A percentile compares a stretch with the other conserved stretches of the same genome.
Conservation (phyloP, 169 alveolate genomes). For the Plasmodium malariae region DNA sequence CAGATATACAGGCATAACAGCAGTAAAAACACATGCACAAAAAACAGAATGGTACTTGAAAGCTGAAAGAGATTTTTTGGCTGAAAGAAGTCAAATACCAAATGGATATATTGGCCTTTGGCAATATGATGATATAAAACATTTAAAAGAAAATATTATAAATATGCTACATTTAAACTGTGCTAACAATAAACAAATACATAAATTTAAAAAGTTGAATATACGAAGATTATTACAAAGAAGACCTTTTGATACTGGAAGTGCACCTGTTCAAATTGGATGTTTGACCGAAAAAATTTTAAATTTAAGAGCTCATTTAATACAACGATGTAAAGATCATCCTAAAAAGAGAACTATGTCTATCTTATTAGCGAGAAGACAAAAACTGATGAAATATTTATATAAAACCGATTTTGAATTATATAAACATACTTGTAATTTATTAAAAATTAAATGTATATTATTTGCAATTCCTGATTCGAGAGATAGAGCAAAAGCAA, state of each 20-base stretch:
- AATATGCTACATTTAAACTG: constrained; percentile 83
- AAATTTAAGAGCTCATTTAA: constrained; percentile 88
- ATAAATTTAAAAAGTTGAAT: constrained; percentile 78
- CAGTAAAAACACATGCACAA: constrained; percentile 88
- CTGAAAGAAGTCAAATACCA: constrained; percentile 88
- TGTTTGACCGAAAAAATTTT: constrained; percentile 89
- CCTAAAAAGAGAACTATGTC: constrained; percentile 89
- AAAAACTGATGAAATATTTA: constrained; percentile 87
- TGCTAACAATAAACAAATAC: constrained; percentile 79
- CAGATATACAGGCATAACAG: constrained; percentile 88
- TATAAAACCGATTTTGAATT: constrained; percentile 87
- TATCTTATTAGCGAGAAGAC: constrained; percentile 86
- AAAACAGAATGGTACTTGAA: constrained; percentile 90
- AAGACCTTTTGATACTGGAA: constrained; percentile 88
- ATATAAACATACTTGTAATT: constrained; percentile 87
- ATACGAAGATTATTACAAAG: constrained; percentile 84
- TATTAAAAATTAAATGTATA: constrained; percentile 87
- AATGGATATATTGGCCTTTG: constrained; percentile 86
- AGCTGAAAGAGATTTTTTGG: constrained; percentile 89
- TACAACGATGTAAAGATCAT: constrained; percentile 85
- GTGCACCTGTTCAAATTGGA: constrained; percentile 89
- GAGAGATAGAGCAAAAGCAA: constrained; percentile 88
- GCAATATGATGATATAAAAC: constrained; percentile 85
- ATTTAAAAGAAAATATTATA: constrained; percentile 78
- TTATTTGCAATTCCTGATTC: constrained; percentile 91